Conservation (phyloP, 2,329 filamentous ascomycete genomes). For the Colletotrichum sp. region DNA sequence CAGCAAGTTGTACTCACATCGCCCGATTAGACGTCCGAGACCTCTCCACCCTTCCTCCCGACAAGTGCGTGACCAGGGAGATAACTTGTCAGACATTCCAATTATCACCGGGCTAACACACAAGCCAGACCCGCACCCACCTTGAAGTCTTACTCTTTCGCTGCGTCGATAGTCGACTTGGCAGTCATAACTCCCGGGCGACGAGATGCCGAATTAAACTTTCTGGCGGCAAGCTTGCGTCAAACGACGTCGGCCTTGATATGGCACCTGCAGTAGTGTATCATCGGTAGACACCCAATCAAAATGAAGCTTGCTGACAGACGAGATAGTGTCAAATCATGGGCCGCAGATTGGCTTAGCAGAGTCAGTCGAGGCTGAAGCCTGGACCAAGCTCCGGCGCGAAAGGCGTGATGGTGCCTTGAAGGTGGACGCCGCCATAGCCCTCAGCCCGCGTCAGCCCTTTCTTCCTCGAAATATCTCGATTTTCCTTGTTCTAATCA, state of each 20-base stretch:
- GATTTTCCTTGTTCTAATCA: conserved; percentile 3
- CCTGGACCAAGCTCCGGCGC: neutral
- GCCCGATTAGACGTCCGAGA: neutral
- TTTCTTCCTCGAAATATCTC: conserved; percentile 2
- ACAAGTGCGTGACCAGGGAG: neutral
- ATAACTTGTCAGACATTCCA: conserved; percentile 1
- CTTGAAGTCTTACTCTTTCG: neutral
- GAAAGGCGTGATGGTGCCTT: neutral
- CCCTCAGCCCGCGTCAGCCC: neutral
- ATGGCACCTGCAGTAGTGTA: neutral
- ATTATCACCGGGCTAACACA: conserved; percentile 2
- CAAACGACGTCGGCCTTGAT: neutral
- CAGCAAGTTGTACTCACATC: neutral
- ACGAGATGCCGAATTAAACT: conserved; percentile 5
- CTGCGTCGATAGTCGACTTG: neutral
- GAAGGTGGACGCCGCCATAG: conserved; percentile 3
- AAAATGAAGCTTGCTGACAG: neutral
- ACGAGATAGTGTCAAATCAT: neutral
- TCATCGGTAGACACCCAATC: neutral
- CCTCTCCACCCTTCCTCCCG: neutral
- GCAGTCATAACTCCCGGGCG: neutral
- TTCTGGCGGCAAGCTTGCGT: neutral
- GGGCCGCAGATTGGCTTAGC: neutral
- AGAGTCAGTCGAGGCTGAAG: conserved; percentile 4
- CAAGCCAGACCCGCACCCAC: neutral